These are phyloP conservation scores for Gossypium anomalum DNA, from an alignment of 345 rosid species.

Conservation along the genomic window DNA sequence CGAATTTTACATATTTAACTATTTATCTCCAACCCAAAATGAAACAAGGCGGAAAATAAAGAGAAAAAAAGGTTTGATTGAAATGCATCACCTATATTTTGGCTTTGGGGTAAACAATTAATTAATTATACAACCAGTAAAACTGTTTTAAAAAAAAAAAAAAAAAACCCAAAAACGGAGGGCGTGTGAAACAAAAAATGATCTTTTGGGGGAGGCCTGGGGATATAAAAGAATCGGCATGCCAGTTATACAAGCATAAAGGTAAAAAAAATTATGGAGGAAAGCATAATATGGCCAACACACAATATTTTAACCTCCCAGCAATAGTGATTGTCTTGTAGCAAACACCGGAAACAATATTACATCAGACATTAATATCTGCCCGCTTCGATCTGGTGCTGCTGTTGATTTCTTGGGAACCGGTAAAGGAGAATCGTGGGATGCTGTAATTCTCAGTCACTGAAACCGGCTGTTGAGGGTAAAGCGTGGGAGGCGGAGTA, in stretches of 20 bases:
- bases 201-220: neutral
- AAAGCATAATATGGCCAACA: constrained; percentile 16
- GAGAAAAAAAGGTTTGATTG: neutral
- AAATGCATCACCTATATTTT: constrained; percentile 8
- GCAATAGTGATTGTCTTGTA: neutral
- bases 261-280: neutral
- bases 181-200: neutral
- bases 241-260: constrained; percentile 8
- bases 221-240: constrained; percentile 29
- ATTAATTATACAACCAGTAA: constrained; percentile 21
- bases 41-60: neutral
- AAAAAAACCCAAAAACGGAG: neutral
- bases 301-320: neutral
- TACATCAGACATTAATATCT: constrained; percentile 73
- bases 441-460: constrained; percentile 58
- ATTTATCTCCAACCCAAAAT: neutral
- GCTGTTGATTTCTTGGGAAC: constrained; percentile 52
- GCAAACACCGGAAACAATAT: neutral
- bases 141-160: neutral
- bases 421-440: constrained; percentile 60
- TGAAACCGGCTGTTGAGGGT: constrained; percentile 89
- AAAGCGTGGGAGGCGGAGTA: constrained; percentile 91
- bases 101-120: constrained; percentile 8
- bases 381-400: constrained; percentile 61
- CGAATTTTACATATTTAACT: neutral